These are phyloP conservation scores for Urostyla sp. DNA, from an alignment of 73 alveolate genomes.

Conservation along the genomic window DNA sequence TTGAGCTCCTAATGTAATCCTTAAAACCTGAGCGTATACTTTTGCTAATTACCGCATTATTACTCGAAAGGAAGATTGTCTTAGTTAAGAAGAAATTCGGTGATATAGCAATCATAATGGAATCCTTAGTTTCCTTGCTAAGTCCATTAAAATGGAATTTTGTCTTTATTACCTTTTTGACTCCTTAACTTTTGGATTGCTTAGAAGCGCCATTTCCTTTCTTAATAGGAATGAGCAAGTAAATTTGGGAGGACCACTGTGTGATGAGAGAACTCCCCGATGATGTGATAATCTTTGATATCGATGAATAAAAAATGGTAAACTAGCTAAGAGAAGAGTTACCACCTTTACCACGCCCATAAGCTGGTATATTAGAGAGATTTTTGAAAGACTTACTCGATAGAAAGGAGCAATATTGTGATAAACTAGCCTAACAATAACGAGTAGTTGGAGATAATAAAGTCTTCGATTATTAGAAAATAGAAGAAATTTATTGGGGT, in stretches of 20 bases:
- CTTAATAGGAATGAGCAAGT: conserved; percentile 38
- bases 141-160: conserved; percentile 58
- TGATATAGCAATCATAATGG: conserved; percentile 57
- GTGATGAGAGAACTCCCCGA: conserved; percentile 47
- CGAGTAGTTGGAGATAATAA: too few species aligned
- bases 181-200: conserved; percentile 53
- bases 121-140: conserved; percentile 35
- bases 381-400: conserved; percentile 46
- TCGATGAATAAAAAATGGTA: conserved; percentile 20
- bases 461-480: not conserved
- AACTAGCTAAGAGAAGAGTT: conserved; percentile 34
- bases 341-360: conserved; percentile 49
- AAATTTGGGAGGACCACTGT: conserved; percentile 52
- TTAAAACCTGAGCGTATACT: conserved; percentile 46
- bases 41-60: conserved; percentile 44
- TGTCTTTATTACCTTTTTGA: conserved; percentile 50
- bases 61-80: conserved; percentile 51
- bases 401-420: conserved; percentile 38
- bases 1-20: conserved; percentile 46
- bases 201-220: conserved; percentile 66
- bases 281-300: conserved; percentile 38
- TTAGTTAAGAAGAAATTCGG: conserved; percentile 49
- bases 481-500: conserved; percentile 55
- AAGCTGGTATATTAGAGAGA: conserved; percentile 39
- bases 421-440: too few species aligned